phyloP scores from a whole-genome alignment of 371 early-diverging fungal genomes.

The Mucor indicus region DNA sequence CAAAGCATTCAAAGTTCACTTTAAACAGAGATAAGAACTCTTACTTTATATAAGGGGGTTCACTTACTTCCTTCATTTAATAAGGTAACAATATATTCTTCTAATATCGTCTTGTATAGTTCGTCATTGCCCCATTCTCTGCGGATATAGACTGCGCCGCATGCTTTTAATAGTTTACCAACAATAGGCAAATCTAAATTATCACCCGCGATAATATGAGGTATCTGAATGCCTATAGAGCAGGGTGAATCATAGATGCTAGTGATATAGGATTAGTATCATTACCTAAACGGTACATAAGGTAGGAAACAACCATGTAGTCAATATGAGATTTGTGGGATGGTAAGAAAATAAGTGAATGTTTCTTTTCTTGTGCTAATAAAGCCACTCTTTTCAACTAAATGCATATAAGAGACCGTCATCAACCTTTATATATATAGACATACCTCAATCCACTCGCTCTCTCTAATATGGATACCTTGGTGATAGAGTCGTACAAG shows the following conservation, averaged over 20 bases:
- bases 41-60: not conserved
- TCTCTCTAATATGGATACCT: conserved; percentile 82
- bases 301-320: conserved; percentile 82
- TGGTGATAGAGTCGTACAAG: conserved; percentile 79
- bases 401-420: not conserved
- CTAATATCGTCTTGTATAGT: conserved; percentile 69
- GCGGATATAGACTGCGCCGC: conserved; percentile 84
- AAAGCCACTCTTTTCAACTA: conserved; percentile 66
- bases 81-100: conserved; percentile 71
- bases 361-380: conserved; percentile 61
- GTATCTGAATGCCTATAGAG: conserved; percentile 63
- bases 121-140: conserved; percentile 80
- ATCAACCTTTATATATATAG: not conserved
- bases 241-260: not conserved
- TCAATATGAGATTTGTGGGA: conserved; percentile 91
- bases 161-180: conserved; percentile 64
- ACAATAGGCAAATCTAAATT: conserved; percentile 82
- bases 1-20: conserved; percentile 83
- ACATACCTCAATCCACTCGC: conserved; percentile 73
- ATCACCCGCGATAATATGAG: conserved; percentile 89
- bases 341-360: conserved; percentile 80
- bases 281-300: conserved; percentile 75
- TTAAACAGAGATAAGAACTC: not conserved
- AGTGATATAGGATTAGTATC: not conserved
- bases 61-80: conserved; percentile 39